phyloP scores from a whole-genome alignment of 176 grass and related monocot genomes.

The Olyra latifolia region DNA sequence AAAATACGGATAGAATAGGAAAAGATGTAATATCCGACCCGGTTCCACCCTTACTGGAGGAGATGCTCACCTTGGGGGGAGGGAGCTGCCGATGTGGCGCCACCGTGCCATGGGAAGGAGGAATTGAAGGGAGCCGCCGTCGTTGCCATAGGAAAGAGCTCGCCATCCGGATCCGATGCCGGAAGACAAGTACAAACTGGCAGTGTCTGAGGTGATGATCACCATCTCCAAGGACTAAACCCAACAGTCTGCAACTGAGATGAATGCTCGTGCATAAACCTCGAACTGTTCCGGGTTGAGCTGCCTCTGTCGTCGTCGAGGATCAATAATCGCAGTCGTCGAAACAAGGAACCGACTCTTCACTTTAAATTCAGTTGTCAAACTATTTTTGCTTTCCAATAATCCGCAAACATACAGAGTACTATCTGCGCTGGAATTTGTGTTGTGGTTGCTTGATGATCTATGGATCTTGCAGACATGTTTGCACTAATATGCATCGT shows the following conservation, averaged over 20 bases:
- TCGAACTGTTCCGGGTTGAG: background rate
- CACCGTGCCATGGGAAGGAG: no score
- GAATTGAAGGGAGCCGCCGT: no score
- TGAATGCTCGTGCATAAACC: background rate
- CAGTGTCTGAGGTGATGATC: conserved; percentile 41
- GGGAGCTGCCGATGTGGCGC: no score
- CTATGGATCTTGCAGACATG: background rate
- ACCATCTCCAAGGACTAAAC: no score
- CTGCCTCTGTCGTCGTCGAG: background rate
- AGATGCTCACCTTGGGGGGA: no score
- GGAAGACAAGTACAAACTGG: conserved; percentile 54
- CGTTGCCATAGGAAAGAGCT: no score
- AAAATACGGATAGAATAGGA: no score
- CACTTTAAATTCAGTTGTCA: background rate
- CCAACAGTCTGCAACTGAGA: no score
- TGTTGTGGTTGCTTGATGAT: background rate
- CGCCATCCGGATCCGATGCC: background rate
- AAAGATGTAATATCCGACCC: no score
- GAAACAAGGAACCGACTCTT: background rate
- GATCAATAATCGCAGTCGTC: background rate
- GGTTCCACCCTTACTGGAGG: no score
- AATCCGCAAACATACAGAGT: background rate
- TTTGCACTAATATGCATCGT: background rate
- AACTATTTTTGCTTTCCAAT: background rate
- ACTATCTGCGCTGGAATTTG: no score